Conservation (phyloP, 2,329 filamentous ascomycete species). For the Colletotrichum noveboracense region DNA sequence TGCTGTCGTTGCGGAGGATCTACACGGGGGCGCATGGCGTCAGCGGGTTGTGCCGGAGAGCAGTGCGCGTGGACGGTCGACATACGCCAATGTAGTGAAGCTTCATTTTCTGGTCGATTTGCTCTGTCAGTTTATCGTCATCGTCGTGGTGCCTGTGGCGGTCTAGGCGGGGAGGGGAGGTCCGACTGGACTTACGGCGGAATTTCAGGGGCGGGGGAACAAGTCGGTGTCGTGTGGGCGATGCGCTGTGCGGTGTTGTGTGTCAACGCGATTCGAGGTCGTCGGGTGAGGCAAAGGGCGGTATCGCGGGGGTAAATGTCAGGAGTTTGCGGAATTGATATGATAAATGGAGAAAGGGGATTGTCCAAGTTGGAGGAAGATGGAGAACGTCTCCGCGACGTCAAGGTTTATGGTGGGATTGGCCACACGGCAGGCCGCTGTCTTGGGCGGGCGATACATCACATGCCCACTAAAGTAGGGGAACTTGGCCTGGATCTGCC, state of each 20-base stretch:
- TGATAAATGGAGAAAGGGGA: slow-evolving; percentile 11
- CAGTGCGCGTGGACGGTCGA: neutral
- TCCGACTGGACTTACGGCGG: slow-evolving; percentile 13
- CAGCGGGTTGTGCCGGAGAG: neutral
- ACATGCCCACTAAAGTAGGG: slow-evolving; percentile 4
- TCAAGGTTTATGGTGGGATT: slow-evolving; percentile 13
- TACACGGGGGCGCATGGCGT: slow-evolving; percentile 37
- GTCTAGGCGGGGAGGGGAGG: neutral
- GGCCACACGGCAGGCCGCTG: neutral
- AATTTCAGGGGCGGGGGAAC: neutral
- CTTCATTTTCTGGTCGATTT: slow-evolving; percentile 68
- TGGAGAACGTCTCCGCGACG: slow-evolving; percentile 14
- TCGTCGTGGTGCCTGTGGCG: neutral
- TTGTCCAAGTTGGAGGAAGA: neutral
- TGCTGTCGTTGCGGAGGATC: slow-evolving; percentile 81
- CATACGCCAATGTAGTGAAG: slow-evolving; percentile 86
- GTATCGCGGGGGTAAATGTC: neutral
- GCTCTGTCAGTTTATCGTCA: neutral
- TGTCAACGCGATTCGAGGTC: neutral
- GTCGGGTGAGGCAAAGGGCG: neutral
- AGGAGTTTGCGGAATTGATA: neutral
- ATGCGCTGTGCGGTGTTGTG: neutral
- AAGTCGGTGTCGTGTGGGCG: neutral
- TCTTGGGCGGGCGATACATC: slow-evolving; percentile 4
- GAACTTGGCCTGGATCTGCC: neutral